Base-by-base conservation (phyloP, 768 basidiomycete species). In the Hysterangium stoloniferum region DNA sequence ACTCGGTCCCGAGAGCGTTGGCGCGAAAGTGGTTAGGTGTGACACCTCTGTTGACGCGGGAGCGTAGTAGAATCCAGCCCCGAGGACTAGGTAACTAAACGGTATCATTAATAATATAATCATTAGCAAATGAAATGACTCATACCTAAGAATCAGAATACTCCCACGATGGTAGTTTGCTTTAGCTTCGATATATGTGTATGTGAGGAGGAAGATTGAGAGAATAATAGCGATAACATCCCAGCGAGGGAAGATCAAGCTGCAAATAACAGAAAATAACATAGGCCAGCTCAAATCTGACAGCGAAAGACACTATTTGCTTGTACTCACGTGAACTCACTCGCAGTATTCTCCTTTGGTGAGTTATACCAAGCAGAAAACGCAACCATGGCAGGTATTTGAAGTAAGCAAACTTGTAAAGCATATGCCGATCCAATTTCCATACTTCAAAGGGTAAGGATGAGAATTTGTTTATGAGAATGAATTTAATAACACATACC, bases 401-500 rank as follows among this genome's bases (percentile, higher is more conserved):
- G 96, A 12, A 99, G 75, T 47, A 99, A 73, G 65, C 96, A 99
- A 13, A 99, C 96, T 67, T 99, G 96, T 2, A 99, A 75, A 4
- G 96, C 96, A 66, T 99, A 99, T 4, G 96, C 96, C 1, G 96
- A 98, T 12, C 96, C 96, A 59, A 99, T 98, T 68, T 98, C 96
- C 93, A 98, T 97, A 65, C 94, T 97, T 56, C 27, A 52, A 34
- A 8, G 42, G n/a, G 17, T 29, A 44, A 27, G 7, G 8, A 37
- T 34, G 25, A 42, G 46, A 4, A 51, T 51, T 19, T 27, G 2
- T 6, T 4, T 37, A 11, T 47, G 13, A 37, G 19, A 22, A 31
- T 48, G 9, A 40, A 9, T 13, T 25, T 7, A 22, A 25, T 24
- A 44, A 29, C n/a, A 31, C 37, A 4, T 32, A 49, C 32, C 45